Evolutionary conservation across 371 early-diverging fungal species (phyloP).

Genomic region (Catenaria anguillulae): DNA sequence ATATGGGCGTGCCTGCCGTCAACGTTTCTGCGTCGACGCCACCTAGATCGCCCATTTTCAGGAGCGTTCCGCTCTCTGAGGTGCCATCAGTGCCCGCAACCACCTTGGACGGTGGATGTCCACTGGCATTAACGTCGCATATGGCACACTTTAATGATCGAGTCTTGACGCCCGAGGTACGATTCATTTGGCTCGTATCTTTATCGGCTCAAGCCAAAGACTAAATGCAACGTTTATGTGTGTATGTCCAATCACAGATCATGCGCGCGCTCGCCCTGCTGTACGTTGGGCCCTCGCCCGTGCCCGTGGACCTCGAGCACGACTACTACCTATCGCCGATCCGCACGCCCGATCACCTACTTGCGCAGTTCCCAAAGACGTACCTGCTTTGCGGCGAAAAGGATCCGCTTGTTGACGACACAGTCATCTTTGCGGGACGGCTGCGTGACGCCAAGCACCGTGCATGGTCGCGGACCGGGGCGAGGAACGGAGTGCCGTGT

Average conservation of each 20-base stretch:
- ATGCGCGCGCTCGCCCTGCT: constrained; percentile 81
- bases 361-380: constrained; percentile 78
- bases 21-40: neutral
- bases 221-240: too few species aligned
- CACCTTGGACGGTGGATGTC: neutral
- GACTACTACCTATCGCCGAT: constrained; percentile 78
- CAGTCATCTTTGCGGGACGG: constrained; percentile 77
- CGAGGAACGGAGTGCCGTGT: constrained; percentile 14
- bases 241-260: too few species aligned
- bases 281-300: constrained; percentile 68
- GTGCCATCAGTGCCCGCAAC: too few species aligned
- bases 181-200: too few species aligned
- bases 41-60: neutral
- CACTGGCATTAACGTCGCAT: constrained; percentile 8
- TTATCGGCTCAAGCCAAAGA: too few species aligned
- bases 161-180: too few species aligned
- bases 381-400: constrained; percentile 86
- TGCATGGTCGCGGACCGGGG: constrained; percentile 16
- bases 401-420: constrained; percentile 93
- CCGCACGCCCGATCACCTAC: constrained; percentile 68
- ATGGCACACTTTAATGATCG: constrained; percentile 10
- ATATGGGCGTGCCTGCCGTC: neutral
- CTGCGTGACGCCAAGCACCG: constrained; percentile 54
- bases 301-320: constrained; percentile 49
- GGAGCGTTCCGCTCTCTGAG: too few species aligned